phyloP scores from a whole-genome alignment of 2,329 filamentous ascomycete species.

The Immersiporthe knoxdaviesiana region DNA sequence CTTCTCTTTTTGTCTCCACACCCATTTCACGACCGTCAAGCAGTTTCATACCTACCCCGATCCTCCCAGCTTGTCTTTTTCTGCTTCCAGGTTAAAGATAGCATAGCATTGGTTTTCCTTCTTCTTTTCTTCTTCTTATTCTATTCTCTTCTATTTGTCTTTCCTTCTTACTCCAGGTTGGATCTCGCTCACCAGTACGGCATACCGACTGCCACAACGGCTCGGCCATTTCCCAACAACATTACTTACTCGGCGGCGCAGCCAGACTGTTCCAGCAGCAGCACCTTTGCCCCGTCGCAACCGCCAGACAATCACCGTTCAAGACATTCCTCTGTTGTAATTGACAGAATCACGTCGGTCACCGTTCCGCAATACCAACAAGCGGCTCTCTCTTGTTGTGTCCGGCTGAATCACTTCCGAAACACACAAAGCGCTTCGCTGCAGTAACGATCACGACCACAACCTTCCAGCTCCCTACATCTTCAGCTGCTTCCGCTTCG shows the following conservation, averaged over 20 bases:
- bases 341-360: neutral
- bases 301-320: neutral
- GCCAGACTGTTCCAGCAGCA: neutral
- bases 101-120: neutral
- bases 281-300: neutral
- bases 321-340: neutral
- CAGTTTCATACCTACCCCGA: neutral
- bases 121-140: no score
- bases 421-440: neutral
- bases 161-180: neutral
- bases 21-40: constrained; percentile 3
- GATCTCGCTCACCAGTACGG: neutral
- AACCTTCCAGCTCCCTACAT: neutral
- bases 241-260: neutral
- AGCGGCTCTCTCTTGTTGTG: neutral
- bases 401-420: neutral
- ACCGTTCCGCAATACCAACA: neutral
- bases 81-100: neutral
- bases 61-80: neutral
- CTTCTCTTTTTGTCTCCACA: constrained; percentile 6
- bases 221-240: neutral
- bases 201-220: neutral
- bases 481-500: neutral
- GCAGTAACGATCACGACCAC: neutral
- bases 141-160: neutral